These are phyloP conservation scores for Cornus controversa DNA, from an alignment of 148 eudicot genomes.

Conservation along the genomic window DNA sequence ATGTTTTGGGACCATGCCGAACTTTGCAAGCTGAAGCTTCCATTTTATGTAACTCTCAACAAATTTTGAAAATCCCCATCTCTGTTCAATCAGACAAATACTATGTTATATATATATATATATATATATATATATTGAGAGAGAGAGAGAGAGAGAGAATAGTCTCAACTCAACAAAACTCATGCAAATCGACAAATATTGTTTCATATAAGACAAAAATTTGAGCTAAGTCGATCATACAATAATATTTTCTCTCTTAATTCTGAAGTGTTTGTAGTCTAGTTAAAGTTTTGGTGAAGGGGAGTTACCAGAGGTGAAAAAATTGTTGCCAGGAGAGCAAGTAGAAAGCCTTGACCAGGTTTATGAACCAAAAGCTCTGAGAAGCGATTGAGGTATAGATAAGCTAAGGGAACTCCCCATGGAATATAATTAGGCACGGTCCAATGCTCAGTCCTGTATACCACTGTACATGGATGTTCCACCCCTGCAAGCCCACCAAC, in stretches of 20 bases:
- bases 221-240: too few species aligned
- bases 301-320: conserved; percentile 32
- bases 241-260: too few species aligned
- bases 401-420: conserved; percentile 2
- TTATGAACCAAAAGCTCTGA: conserved; percentile 37
- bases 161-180: too few species aligned
- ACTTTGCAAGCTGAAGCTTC: conserved; percentile 32
- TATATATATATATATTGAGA: too few species aligned
- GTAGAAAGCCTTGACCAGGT: conserved; percentile 31
- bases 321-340: conserved; percentile 18
- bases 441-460: too few species aligned
- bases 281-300: background rate
- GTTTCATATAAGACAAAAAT: too few species aligned
- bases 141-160: background rate
- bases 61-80: conserved; percentile 39
- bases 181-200: too few species aligned
- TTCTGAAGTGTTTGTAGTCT: background rate
- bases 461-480: conserved; percentile 20
- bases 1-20: conserved; percentile 35
- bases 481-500: background rate
- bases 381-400: conserved; percentile 25
- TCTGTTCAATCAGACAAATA: conserved; percentile 16
- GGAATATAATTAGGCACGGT: background rate
- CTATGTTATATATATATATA: too few species aligned
- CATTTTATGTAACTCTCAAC: conserved; percentile 41